Conservation (phyloP, 169 alveolate species). For the Plasmodium gaboni region DNA sequence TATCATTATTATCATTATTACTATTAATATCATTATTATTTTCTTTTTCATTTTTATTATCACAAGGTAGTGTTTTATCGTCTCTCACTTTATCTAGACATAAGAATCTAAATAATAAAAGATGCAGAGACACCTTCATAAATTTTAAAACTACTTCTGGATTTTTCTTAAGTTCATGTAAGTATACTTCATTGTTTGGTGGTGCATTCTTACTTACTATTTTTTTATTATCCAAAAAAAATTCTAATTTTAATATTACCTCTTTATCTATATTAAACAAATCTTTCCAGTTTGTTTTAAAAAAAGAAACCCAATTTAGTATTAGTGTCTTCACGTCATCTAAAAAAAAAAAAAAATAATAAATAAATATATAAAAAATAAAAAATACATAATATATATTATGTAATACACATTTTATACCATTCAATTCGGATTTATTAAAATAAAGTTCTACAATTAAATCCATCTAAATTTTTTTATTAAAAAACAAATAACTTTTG, state of each 20-base stretch:
- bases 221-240: conserved; percentile 65
- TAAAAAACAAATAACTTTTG: background rate
- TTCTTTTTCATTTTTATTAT: background rate
- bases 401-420: background rate
- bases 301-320: conserved; percentile 55
- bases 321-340: conserved; percentile 56
- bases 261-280: conserved; percentile 59
- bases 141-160: conserved; percentile 70
- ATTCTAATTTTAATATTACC: conserved; percentile 43
- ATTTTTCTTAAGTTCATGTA: conserved; percentile 55
- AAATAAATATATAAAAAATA: background rate
- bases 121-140: conserved; percentile 60
- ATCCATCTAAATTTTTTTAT: background rate
- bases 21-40: background rate
- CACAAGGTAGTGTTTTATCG: too few species aligned
- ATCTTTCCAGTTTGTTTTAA: conserved; percentile 41
- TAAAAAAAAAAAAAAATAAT: background rate
- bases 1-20: background rate
- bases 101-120: conserved; percentile 20
- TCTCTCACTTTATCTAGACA: conserved; percentile 7
- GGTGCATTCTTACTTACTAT: conserved; percentile 50
- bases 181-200: conserved; percentile 56
- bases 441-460: conserved; percentile 12
- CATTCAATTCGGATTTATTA: conserved; percentile 17
- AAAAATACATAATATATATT: background rate